Base-by-base conservation (phyloP, 129 eudicot species). In the Glebionis coronaria region DNA sequence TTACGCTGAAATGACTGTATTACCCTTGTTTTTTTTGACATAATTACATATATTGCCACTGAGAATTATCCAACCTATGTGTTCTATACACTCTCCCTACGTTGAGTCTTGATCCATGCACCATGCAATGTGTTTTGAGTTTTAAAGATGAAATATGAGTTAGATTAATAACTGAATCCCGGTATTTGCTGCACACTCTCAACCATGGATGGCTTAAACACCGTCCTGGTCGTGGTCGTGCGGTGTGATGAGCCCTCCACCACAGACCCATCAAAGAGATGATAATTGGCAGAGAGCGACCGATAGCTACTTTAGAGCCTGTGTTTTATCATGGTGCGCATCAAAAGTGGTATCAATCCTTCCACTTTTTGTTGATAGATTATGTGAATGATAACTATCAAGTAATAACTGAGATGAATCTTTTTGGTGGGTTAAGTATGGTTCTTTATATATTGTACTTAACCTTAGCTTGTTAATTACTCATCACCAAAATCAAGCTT, bases 211-310 rank as follows among this genome's bases (percentile, higher is more conserved):
- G 78, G 60, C 66, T 61, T 75, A 50, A 67, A 73, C 12, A 73
- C 76, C 42, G 75, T 67, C 6, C 71, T n/a, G n/a, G n/a, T n/a
- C n/a, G n/a, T 63, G 7, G 75, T 79, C 29, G 75, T 25, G 20
- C 79, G 79, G 63, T 79, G 83, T 15, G 83, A 79, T 5, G 83
- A 79, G 13, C 83, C 83, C n/a, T 61, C 67, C 5, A 7, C 67
- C n/a, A n/a, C n/a, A n/a, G n/a, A n/a, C n/a, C n/a, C n/a, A n/a
- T n/a, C n/a, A n/a, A n/a, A n/a, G n/a, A 61, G 67, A 20, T 61
- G 67, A n/a, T 23, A 44, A 57, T 64, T 61, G 0, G 51, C 75
- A 56, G 79, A 73, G 73, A 79, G 72, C 61, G 75, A 79, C 5
- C 79, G 83, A 62, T 40, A 73, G 66, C 66, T 57, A 65, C 61